Evolutionary conservation across 2,329 filamentous ascomycete species (phyloP).

Genomic region (Colletotrichum karsti): DNA sequence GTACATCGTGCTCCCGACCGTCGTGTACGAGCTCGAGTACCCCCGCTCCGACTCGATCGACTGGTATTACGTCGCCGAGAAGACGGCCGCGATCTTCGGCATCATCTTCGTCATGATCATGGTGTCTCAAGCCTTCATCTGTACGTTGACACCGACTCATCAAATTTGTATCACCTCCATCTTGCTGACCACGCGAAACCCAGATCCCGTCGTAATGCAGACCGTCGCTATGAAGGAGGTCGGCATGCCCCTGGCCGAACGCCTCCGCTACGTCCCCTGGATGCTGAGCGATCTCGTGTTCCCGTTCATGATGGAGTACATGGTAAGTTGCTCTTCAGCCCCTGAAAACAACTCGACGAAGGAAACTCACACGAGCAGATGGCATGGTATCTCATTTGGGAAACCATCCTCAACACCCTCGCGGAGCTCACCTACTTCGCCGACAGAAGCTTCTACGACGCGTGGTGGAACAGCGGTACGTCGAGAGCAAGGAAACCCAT

Average conservation of each 20-base stretch:
- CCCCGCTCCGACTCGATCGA: conserved; percentile 73
- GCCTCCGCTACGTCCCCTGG: conserved; percentile 76
- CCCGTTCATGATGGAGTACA: conserved; percentile 81
- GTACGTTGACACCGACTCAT: conserved; percentile 33
- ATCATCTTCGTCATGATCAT: conserved; percentile 83
- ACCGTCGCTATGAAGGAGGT: conserved; percentile 74
- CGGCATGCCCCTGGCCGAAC: conserved; percentile 65
- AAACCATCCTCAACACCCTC: conserved; percentile 76
- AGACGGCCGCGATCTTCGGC: conserved; percentile 74
- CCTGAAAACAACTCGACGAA: no score
- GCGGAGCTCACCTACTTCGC: conserved; percentile 82
- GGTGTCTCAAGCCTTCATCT: conserved; percentile 79
- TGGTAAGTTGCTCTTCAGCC: no score
- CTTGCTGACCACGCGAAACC: not conserved
- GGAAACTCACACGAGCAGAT: conserved; percentile 46
- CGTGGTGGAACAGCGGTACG: conserved; percentile 69
- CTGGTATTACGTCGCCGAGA: conserved; percentile 80
- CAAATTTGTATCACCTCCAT: no score
- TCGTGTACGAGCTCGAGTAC: conserved; percentile 84
- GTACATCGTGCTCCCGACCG: conserved; percentile 78
- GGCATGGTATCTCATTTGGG: conserved; percentile 86
- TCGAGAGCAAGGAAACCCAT: not conserved
- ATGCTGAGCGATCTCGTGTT: conserved; percentile 80
- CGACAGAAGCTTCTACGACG: conserved; percentile 76
- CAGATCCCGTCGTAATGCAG: conserved; percentile 74